Conservation (phyloP, 768 basidiomycete genomes). For the Pholiota conissans region DNA sequence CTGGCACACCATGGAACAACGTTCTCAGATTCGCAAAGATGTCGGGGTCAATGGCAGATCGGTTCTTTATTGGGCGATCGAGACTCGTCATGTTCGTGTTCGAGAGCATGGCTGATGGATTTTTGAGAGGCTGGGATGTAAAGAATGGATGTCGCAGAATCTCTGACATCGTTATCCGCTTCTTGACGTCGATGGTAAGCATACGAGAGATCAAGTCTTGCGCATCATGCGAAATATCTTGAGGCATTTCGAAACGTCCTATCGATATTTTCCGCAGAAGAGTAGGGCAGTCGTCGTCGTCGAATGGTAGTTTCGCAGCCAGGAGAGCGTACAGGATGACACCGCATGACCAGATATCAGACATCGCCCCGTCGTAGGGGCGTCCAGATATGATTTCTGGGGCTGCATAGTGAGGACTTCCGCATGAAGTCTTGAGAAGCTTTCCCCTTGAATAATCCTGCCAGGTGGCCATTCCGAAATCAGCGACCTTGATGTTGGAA, state of each 20-base stretch:
- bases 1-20: conserved; percentile 84
- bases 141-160: conserved; percentile 84
- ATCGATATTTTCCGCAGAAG: conserved; percentile 81
- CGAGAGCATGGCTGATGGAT: conserved; percentile 34
- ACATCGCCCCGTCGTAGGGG: conserved; percentile 81
- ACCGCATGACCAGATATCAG: conserved; percentile 97
- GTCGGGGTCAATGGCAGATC: conserved; percentile 78
- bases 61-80: conserved; percentile 62
- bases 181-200: conserved; percentile 72
- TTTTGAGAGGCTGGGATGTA: conserved; percentile 50
- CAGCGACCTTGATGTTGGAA: conserved; percentile 90
- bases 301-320: conserved; percentile 86
- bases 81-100: conserved; percentile 64
- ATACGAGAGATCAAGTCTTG: conserved; percentile 78
- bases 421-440: conserved; percentile 81
- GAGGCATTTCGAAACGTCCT: conserved; percentile 75
- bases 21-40: conserved; percentile 89
- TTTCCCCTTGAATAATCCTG: conserved; percentile 53
- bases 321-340: conserved; percentile 91
- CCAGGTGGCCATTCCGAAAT: conserved; percentile 98
- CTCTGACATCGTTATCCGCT: conserved; percentile 80
- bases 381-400: conserved; percentile 87
- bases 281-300: conserved; percentile 77
- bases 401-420: conserved; percentile 93
- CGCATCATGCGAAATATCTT: conserved; percentile 65